These are phyloP conservation scores for Coemansia sp. DNA, from an alignment of 192 early-diverging fungal genomes.

Conservation along the genomic window DNA sequence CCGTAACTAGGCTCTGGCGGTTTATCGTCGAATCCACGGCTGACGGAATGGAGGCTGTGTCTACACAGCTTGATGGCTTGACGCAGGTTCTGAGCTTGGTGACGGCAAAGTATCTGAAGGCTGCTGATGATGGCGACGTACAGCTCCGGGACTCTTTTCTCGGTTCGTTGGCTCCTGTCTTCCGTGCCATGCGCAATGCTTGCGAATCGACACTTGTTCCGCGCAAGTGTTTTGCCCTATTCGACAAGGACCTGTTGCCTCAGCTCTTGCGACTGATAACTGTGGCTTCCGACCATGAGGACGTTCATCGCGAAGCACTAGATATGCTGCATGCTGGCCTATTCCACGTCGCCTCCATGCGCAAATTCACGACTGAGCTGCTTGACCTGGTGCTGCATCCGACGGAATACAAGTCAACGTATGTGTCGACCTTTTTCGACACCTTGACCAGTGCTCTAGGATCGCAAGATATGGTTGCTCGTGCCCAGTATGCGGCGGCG, in stretches of 20 bases:
- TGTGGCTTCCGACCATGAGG: background rate
- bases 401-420: slow-evolving; percentile 14
- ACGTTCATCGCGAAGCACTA: slow-evolving; percentile 1
- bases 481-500: slow-evolving; percentile 18
- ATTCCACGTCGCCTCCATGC: slow-evolving; percentile 35
- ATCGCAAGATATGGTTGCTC: background rate
- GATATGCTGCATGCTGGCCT: slow-evolving; percentile 39
- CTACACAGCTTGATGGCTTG: slow-evolving; percentile 30
- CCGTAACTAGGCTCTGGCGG: slow-evolving; percentile 28
- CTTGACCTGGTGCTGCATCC: background rate
- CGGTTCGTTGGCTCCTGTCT: slow-evolving; percentile 5
- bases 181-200: slow-evolving; percentile 19
- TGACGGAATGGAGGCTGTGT: slow-evolving; percentile 29
- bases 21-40: slow-evolving; percentile 16
- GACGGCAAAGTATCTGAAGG: slow-evolving; percentile 7
- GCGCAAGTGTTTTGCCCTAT: slow-evolving; percentile 30
- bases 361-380: slow-evolving; percentile 14
- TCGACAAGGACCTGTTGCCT: slow-evolving; percentile 24
- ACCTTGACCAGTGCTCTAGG: slow-evolving; percentile 9
- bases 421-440: slow-evolving; percentile 16
- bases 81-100: slow-evolving; percentile 16
- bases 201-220: slow-evolving; percentile 40
- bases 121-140: background rate
- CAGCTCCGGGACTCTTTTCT: slow-evolving; percentile 10
- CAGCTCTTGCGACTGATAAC: slow-evolving; percentile 17